Evolutionary conservation across 768 basidiomycete genomes (phyloP), one percentile per base, ranked within the genome.

Genomic region (Tephrocybe sp.): DNA sequence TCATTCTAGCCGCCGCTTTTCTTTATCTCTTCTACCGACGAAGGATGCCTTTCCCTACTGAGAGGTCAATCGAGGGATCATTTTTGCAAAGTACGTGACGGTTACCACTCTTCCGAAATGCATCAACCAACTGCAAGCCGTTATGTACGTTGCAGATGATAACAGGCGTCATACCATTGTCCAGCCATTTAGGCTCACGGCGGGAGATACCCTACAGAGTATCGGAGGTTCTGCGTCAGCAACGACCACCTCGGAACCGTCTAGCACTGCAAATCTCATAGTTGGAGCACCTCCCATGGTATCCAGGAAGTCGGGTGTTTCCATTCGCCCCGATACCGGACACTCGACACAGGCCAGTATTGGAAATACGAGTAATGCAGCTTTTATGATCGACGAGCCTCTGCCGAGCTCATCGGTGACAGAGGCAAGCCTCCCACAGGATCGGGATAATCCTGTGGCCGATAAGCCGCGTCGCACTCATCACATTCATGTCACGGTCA

Each of bases 1-100:
- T 61, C 19, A 22, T 66, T n/a, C 48, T 57, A 15, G 46, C 48
- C 6, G 30, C 54, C 5, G 42, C 54, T 6, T 41, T 54, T 15
- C 46, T 63, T 39, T 43, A 61, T 27, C 44, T 66, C 16, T 42
- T 64, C 23, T 62, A 50, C 40, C 56, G 62, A 16, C 62, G 63
- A 18, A 52, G 43, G 13, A 21, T 21, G 16, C 21, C 31, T 9
- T 15, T 7, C 19, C 15, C 51, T 13, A 48, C 49, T 45, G 36
- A 31, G 33, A 15, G 13, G n/a, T 34, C 33, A 34, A 34, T 34
- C 16, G 16, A 15, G 33, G 33, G n/a, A 15, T 34, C 4, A 4
- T 15, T 34, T 34, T 15, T 15, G 4, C 4, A 34, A 15, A 15
- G 11, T 15, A 15, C 4, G 5, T 4, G 13, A 34, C n/a, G n/a